Percentiles rank a stretch among this genome's conserved stretches.
Conservation (phyloP, 495 filamentous ascomycete species). For the Podospora pseudopauciseta region DNA sequence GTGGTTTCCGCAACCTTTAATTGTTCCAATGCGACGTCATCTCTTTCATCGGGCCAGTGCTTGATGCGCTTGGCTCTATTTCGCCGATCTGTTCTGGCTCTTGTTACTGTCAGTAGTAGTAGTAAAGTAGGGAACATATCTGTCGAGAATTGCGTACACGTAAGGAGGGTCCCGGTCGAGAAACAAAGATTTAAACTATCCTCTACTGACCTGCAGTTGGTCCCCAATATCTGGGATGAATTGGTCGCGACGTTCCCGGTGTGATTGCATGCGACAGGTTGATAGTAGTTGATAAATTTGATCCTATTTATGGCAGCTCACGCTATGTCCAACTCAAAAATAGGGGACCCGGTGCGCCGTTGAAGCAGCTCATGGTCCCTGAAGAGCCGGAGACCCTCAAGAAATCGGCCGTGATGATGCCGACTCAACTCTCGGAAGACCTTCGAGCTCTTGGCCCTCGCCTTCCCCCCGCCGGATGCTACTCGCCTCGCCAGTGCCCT, state of each 20-base stretch:
- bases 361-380: neutral
- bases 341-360: neutral
- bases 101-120: neutral
- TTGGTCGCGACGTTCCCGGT: neutral
- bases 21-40: slow-evolving; percentile 4
- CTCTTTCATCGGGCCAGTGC: neutral
- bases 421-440: neutral
- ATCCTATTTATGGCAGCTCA: slow-evolving; percentile 4
- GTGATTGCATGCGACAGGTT: slow-evolving; percentile 4
- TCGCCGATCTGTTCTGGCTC: neutral
- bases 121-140: neutral
- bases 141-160: neutral
- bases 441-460: neutral
- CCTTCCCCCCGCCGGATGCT: neutral
- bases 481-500: neutral
- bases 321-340: neutral
- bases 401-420: neutral
- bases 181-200: neutral
- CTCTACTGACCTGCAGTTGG: neutral
- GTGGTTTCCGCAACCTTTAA: neutral
- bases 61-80: neutral
- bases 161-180: neutral
- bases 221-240: neutral
- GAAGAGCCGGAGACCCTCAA: neutral
- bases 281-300: neutral